Conservation (phyloP, 805 yeast genomes). For the Pichia deserticola region DNA sequence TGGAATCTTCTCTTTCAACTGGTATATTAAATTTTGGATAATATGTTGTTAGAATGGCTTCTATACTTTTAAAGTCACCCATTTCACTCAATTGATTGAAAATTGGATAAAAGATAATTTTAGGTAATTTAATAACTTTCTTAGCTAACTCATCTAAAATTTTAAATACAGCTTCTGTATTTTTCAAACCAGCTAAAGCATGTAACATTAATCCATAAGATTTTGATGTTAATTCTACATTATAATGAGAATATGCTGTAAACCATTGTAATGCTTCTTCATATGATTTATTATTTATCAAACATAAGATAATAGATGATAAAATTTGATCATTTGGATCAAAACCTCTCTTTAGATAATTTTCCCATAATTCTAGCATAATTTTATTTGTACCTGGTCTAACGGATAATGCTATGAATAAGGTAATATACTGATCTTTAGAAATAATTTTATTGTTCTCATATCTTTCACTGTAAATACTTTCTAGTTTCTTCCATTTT, state of each 20-base stretch:
- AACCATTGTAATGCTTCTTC: slow-evolving; percentile 32
- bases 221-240: slow-evolving; percentile 22
- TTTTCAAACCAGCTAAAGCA: slow-evolving; percentile 31
- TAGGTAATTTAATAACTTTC: slow-evolving; percentile 8
- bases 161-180: slow-evolving; percentile 29
- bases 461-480: slow-evolving; percentile 48
- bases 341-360: slow-evolving; percentile 38
- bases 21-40: slow-evolving; percentile 19
- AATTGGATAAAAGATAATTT: slow-evolving; percentile 14
- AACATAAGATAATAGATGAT: slow-evolving; percentile 39
- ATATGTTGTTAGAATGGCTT: slow-evolving; percentile 15
- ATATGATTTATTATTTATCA: slow-evolving; percentile 31
- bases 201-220: slow-evolving; percentile 30
- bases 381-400: slow-evolving; percentile 36
- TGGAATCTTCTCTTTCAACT: slow-evolving; percentile 13
- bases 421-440: slow-evolving; percentile 45
- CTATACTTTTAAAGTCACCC: slow-evolving; percentile 23
- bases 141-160: slow-evolving; percentile 24
- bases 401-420: slow-evolving; percentile 58
- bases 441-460: slow-evolving; percentile 49
- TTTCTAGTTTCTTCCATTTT: slow-evolving; percentile 46
- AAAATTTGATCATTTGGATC: slow-evolving; percentile 38
- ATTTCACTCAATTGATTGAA: slow-evolving; percentile 14
- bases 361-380: slow-evolving; percentile 32
- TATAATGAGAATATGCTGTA: slow-evolving; percentile 26